Evolutionary conservation across 2,329 filamentous ascomycete genomes (phyloP).

Genomic region (Fusarium chuoi): DNA sequence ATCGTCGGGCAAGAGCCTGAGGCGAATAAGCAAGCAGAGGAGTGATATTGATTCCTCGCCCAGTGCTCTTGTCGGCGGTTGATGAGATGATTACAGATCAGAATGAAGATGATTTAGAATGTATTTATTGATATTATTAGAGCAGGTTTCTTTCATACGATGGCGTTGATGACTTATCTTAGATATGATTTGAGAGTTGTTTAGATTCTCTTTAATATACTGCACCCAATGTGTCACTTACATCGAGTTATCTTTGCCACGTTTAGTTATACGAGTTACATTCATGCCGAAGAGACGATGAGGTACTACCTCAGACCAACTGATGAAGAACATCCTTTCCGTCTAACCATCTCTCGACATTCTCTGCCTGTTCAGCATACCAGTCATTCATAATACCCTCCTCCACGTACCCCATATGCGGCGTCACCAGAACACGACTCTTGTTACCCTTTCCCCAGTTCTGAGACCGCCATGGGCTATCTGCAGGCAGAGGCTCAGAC

Average conservation of each 20-base stretch:
- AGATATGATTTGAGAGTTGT: not conserved
- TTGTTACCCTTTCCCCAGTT: not conserved
- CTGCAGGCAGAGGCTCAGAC: not conserved
- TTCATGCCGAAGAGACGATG: fast-evolving
- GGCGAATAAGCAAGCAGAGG: not conserved
- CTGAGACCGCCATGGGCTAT: not conserved
- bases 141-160: not conserved
- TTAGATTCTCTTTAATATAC: not conserved
- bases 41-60: not conserved
- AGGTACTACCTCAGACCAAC: not conserved
- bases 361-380: conserved; percentile 7
- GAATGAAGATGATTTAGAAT: conserved; percentile 3
- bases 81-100: not conserved
- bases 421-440: not conserved
- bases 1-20: conserved; percentile 18
- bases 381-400: not conserved
- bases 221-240: not conserved
- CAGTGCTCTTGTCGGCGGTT: not conserved
- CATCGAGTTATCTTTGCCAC: not conserved
- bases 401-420: conserved; percentile 7
- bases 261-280: too few relatives aligned
- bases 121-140: not conserved
- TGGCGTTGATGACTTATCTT: not conserved
- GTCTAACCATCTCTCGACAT: not conserved
- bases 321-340: not conserved